These are phyloP conservation scores for Penicillium malachiteum DNA, from an alignment of 495 filamentous ascomycete genomes.

Conservation along the genomic window DNA sequence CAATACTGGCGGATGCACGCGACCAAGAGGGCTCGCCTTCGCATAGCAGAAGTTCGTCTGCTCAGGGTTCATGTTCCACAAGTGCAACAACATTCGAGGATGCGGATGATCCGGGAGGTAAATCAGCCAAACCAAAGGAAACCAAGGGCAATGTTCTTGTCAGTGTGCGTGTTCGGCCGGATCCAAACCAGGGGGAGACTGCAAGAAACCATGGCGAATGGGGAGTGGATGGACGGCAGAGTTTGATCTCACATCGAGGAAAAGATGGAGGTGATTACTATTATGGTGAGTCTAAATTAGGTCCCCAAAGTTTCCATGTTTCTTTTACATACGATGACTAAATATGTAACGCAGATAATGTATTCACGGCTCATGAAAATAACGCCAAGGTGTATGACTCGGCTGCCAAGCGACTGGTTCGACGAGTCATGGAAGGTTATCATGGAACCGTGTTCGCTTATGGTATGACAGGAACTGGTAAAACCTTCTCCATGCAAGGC, in stretches of 20 bases:
- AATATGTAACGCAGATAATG: conserved; percentile 70
- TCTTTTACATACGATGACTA: neutral
- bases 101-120: conserved; percentile 40
- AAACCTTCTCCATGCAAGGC: conserved; percentile 99
- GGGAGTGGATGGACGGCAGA: conserved; percentile 83
- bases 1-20: conserved; percentile 57
- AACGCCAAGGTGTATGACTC: conserved; percentile 94
- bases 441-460: conserved; percentile 98
- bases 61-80: conserved; percentile 86
- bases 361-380: conserved; percentile 87
- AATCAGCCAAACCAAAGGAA: conserved; percentile 51
- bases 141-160: conserved; percentile 94
- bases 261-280: conserved; percentile 89
- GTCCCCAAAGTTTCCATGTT: neutral
- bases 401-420: conserved; percentile 87
- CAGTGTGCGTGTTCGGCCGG: conserved; percentile 89
- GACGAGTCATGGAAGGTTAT: conserved; percentile 98
- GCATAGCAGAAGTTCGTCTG: conserved; percentile 84
- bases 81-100: conserved; percentile 86
- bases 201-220: conserved; percentile 75
- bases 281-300: conserved; percentile 69
- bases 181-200: conserved; percentile 59
- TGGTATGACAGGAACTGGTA: conserved; percentile 98
- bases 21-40: conserved; percentile 78
- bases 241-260: conserved; percentile 78